Evolutionary conservation across 1,139 yeast genomes (phyloP).

Genomic region (Fermentozyma sake): DNA sequence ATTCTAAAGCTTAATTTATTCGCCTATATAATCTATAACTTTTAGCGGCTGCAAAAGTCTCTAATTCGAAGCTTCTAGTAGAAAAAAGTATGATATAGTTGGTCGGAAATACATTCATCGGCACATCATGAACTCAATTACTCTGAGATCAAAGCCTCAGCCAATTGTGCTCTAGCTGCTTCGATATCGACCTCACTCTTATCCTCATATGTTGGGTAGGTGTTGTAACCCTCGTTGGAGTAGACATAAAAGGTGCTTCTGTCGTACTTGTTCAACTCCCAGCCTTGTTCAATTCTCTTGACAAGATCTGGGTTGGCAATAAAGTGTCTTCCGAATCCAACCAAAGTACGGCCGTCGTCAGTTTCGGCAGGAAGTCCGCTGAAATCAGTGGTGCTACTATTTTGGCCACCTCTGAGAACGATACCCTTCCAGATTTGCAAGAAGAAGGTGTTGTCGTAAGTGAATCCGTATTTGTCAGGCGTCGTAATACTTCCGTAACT

Average conservation of each 20-base stretch:
- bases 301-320: conserved; percentile 15
- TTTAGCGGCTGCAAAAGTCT: too few relatives aligned
- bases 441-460: conserved; percentile 9
- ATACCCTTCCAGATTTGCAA: conserved; percentile 12
- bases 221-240: conserved; percentile 25
- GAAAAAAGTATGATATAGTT: not conserved
- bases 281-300: conserved; percentile 10
- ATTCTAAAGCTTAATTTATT: too few relatives aligned
- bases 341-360: conserved; percentile 24
- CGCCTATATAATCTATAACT: too few relatives aligned
- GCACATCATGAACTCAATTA: too few relatives aligned
- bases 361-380: conserved; percentile 14
- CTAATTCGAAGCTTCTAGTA: not conserved
- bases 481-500: too few relatives aligned
- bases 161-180: conserved; percentile 1
- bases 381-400: conserved; percentile 9
- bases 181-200: conserved; percentile 5
- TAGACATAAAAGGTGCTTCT: conserved; percentile 20
- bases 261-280: conserved; percentile 15
- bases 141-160: conserved; percentile 1
- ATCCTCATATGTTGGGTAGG: conserved; percentile 15
- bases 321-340: conserved; percentile 24
- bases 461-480: too few relatives aligned
- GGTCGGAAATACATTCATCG: too few relatives aligned
- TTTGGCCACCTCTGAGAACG: conserved; percentile 9